Evolutionary conservation across 2,329 filamentous ascomycete genomes (phyloP).

Genomic region (Pseudogymnoascus sp.): DNA sequence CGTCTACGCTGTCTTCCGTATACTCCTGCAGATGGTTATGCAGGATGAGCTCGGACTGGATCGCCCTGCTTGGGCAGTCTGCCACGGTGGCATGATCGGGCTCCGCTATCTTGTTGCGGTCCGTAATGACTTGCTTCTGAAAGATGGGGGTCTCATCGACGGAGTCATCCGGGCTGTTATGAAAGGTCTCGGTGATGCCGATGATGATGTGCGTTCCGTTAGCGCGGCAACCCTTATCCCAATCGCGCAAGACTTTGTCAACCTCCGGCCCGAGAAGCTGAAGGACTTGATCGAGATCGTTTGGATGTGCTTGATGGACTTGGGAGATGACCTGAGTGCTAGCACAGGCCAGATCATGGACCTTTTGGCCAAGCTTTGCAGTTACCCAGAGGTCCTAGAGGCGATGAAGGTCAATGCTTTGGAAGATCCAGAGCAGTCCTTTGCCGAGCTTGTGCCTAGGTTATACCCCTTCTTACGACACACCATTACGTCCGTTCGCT

Average conservation of each 20-base stretch:
- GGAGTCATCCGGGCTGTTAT: constrained; percentile 88
- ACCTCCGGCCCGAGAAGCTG: constrained; percentile 68
- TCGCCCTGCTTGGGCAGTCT: constrained; percentile 81
- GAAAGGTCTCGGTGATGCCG: constrained; percentile 81
- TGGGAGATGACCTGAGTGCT: constrained; percentile 94
- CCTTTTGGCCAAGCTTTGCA: constrained; percentile 86
- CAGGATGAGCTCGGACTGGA: constrained; percentile 71
- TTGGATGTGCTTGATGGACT: constrained; percentile 91
- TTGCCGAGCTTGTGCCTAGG: constrained; percentile 83
- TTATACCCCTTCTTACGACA: constrained; percentile 94
- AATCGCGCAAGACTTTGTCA: constrained; percentile 90
- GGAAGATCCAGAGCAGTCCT: constrained; percentile 77
- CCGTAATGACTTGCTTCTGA: constrained; percentile 79
- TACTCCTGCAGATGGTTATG: constrained; percentile 85
- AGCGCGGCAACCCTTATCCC: constrained; percentile 96
- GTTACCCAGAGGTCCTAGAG: constrained; percentile 83
- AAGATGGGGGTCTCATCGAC: constrained; percentile 80
- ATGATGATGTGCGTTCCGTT: constrained; percentile 94
- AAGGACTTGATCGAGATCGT: constrained; percentile 85
- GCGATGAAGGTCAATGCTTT: constrained; percentile 89
- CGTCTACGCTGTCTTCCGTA: constrained; percentile 75
- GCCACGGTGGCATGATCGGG: constrained; percentile 96
- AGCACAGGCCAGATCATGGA: constrained; percentile 99
- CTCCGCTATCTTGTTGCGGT: constrained; percentile 92
- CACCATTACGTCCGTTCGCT: constrained; percentile 91